Conservation (phyloP, 306 rosid species). For the Cicer cuneatum region DNA sequence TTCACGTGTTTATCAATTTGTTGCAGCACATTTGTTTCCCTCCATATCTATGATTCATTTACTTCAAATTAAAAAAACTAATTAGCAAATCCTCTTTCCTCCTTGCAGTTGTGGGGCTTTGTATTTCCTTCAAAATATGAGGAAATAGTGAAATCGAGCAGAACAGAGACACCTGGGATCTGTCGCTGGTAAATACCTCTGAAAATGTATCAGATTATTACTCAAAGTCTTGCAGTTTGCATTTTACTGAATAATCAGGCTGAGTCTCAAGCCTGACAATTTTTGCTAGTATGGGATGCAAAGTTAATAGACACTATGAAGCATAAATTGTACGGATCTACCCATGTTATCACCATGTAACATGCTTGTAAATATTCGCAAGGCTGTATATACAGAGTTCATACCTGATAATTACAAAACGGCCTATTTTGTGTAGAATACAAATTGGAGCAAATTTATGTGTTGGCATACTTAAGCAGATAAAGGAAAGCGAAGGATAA, state of each 20-base stretch:
- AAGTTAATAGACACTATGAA: conserved; percentile 12
- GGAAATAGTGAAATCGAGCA: conserved; percentile 77
- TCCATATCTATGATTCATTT: conserved; percentile 16
- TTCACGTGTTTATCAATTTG: not conserved
- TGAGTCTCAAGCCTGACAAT: conserved; percentile 28
- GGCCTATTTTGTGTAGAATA: conserved; percentile 28
- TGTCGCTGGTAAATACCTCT: conserved; percentile 67
- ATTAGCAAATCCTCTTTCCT: conserved; percentile 20
- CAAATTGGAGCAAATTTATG: conserved; percentile 13
- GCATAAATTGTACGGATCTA: conserved; percentile 11
- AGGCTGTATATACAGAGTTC: conserved; percentile 29
- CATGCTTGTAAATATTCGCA: conserved; percentile 48
- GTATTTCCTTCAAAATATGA: conserved; percentile 80
- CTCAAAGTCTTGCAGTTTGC: conserved; percentile 38
- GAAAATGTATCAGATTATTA: not conserved
- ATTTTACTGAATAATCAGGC: conserved; percentile 31
- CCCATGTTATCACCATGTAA: conserved; percentile 23
- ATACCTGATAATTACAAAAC: not conserved
- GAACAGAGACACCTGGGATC: conserved; percentile 81
- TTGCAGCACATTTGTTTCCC: conserved; percentile 24
- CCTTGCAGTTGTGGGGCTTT: conserved; percentile 91
- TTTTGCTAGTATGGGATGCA: conserved; percentile 32
- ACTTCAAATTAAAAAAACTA: not conserved
- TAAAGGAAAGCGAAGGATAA: conserved; percentile 27
- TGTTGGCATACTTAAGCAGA: conserved; percentile 17